These are phyloP conservation scores for Yarrowia phangngaensis DNA, from an alignment of 805 yeast species.

Conservation along the genomic window DNA sequence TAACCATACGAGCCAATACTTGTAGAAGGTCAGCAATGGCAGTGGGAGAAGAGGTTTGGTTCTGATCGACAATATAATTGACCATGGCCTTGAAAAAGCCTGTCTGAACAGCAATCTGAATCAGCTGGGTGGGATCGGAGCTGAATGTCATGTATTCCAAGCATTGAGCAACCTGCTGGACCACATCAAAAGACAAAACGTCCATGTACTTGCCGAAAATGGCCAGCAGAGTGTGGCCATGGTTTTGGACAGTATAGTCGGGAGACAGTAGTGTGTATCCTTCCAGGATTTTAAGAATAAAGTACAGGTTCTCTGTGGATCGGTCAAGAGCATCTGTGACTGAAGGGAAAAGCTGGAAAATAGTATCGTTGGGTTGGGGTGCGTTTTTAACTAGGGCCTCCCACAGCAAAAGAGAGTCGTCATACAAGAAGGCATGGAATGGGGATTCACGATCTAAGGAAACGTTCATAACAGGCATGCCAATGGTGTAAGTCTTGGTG, in stretches of 20 bases:
- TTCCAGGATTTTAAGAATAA: conserved; percentile 37
- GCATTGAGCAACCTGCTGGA: conserved; percentile 33
- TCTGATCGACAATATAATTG: conserved; percentile 16
- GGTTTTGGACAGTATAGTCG: conserved; percentile 24
- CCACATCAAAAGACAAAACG: conserved; percentile 28
- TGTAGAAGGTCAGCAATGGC: conserved; percentile 35
- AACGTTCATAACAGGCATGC: conserved; percentile 56
- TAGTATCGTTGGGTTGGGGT: conserved; percentile 45
- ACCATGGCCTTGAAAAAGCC: conserved; percentile 28
- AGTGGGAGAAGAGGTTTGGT: conserved; percentile 35
- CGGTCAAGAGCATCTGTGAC: conserved; percentile 57
- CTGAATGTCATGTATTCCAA: conserved; percentile 33
- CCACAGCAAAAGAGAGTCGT: conserved; percentile 89
- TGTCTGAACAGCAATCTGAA: conserved; percentile 28
- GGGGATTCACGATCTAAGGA: conserved; percentile 62
- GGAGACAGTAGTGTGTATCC: conserved; percentile 39
- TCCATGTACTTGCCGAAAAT: conserved; percentile 28
- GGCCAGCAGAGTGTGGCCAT: conserved; percentile 8
- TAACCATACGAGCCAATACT: conserved; percentile 34
- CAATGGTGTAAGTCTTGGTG: conserved; percentile 30
- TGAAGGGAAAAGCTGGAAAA: conserved; percentile 49
- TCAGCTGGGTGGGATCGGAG: conserved; percentile 26
- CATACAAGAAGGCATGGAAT: conserved; percentile 57
- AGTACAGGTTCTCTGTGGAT: conserved; percentile 49
- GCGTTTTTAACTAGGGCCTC: conserved; percentile 59